Evolutionary conservation across 139 green algal genomes (phyloP), one percentile per base, ranked within the genome.

Genomic region (Coccomyxa sp.): DNA sequence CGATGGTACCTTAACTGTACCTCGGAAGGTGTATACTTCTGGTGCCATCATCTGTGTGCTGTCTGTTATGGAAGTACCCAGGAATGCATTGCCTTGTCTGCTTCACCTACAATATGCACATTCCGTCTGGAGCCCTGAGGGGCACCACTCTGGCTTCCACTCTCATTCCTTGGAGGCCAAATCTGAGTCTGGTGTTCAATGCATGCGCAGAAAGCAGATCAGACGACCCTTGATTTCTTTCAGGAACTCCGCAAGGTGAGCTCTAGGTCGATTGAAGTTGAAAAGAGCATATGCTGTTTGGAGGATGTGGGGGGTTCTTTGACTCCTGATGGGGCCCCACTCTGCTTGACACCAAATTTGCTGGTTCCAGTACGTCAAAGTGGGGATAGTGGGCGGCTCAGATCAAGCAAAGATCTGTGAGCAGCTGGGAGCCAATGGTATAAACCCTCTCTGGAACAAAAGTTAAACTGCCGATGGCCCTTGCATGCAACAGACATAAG

Each of bases 381-480:
- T 99, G 0, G 97, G 97, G 38, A 98, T 99, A 60, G 97, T 99
- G 25, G 97, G 97, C 30, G 97, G 97, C 27, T 98, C 95, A 10
- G 97, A 99, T 86, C 84, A 98, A 75, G 81, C 87, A 58, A 99
- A 99, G 90, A 98, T 99, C 81, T 88, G 87, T 17, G 97, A 99
- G 90, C 96, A 99, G 87, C 93, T 99, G n/a, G 97, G 97, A 0
- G 74, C 90, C 15, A 90, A 91, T 32, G 90, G 94, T 97, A 82
- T 91, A 91, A 91, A 17, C 17, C 68, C 18, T 51, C 38, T 51
- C 38, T 51, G 38, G 38, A 51, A 51, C 38, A 3, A 51, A 51
- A 51, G 38, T 11, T 11, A 51, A 51, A 51, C 38, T 51, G 38
- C 38, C 7, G 38, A 7, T 51, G 38, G 38, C 38, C 38, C 38